Base-by-base conservation (phyloP, 495 filamentous ascomycete species). In the Penicillium malachiteum region DNA sequence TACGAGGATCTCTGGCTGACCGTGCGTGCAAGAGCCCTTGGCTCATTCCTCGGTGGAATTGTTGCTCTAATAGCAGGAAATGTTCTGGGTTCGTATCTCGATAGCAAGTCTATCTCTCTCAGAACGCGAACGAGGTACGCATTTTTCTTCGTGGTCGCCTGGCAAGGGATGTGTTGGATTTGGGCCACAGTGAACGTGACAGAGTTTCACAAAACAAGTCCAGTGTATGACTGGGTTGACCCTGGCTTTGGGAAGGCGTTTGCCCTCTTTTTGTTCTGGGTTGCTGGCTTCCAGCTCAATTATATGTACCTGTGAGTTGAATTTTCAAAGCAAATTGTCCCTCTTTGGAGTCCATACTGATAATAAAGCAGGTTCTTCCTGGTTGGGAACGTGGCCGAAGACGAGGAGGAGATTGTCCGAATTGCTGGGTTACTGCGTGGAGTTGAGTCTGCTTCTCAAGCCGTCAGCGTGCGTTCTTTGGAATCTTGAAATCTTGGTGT, bases 371-470 rank as follows among this genome's bases (percentile, higher is more conserved):
- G 81, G 32, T 86, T 85, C 70, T 87, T 86, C 60, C 71, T 86
- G 52, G 78, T 86, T 37, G 74, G 78, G 16, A 81, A 86, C 51
- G 52, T 87, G 34, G 83, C 84, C 7, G 63, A 77, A 10, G 69
- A 72, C 39, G 73, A 82, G 12, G 76, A 78, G 37, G 81, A 86
- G 57, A 74, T 86, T 3, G 76, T 87, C 34, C 77, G 85, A n/a
- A 78, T 83, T 56, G 76, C 83, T 1, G 82, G 79, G 8, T 66
- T 88, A 45, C 65, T 88, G 31, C 71, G 84, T 43, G 84, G 81
- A 0, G 84, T 81, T 0, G 84, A 88, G 58, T 84, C 81, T 21
- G 84, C 82, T 5, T 82, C 79, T 63, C 82, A 86, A 63, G 81
- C 83, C 14, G 68, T 87, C 26, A 83, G 81, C 56, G 73, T 77